A percentile compares a stretch with the other conserved stretches of the same genome.
phyloP scores from a whole-genome alignment of 768 basidiomycete species.

The Boletus sp. region DNA sequence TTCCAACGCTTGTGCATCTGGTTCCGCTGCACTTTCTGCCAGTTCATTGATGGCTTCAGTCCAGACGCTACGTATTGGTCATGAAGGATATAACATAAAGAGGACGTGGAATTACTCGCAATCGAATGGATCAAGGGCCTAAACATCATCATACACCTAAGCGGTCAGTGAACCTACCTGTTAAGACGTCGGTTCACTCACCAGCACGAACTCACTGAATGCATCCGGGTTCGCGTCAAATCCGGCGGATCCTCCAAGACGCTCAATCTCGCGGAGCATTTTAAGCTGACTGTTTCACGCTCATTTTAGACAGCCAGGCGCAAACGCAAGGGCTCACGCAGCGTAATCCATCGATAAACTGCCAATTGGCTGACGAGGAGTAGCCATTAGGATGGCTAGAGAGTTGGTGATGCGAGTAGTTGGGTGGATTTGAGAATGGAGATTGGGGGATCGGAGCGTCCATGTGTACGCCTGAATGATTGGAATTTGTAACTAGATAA shows the following conservation, averaged over 20 bases:
- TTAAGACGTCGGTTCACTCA: neutral
- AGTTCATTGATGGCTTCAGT: neutral
- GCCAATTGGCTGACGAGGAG: neutral
- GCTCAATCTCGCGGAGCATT: neutral
- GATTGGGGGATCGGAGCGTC: neutral
- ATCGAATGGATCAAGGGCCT: neutral
- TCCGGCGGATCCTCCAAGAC: conserved; percentile 1
- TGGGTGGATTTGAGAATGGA: neutral
- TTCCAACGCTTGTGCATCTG: neutral
- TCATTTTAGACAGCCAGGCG: neutral
- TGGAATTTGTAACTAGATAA: neutral
- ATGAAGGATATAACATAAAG: neutral
- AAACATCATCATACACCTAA: neutral
- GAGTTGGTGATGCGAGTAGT: neutral
- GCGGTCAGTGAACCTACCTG: neutral
- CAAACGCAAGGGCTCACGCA: neutral
- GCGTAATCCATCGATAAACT: neutral
- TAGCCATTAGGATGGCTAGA: neutral
- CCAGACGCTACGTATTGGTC: neutral
- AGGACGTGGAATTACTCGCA: neutral
- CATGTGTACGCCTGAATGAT: neutral
- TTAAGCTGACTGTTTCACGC: neutral
- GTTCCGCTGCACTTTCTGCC: neutral
- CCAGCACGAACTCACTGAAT: neutral
- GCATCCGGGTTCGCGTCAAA: neutral